Percentiles rank a stretch among this genome's conserved stretches.
phyloP scores from a whole-genome alignment of 1,284 basidiomycete genomes.

The Malassezia pachydermatis region DNA sequence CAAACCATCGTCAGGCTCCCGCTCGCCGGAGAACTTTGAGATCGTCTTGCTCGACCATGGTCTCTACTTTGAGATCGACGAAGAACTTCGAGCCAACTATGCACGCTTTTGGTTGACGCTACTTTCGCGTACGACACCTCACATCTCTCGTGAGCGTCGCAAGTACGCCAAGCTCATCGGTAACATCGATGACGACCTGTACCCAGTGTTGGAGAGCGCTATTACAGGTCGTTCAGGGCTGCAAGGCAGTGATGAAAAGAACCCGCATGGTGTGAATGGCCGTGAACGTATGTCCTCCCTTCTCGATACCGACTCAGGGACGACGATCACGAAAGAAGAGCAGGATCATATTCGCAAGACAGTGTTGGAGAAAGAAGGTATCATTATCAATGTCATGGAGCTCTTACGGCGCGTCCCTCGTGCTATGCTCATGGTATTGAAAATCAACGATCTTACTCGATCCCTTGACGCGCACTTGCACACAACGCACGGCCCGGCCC shows the following conservation, averaged over 20 bases:
- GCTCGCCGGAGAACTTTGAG: slow-evolving; percentile 44
- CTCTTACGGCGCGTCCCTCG: slow-evolving; percentile 41
- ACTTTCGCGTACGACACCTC: slow-evolving; percentile 33
- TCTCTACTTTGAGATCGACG: slow-evolving; percentile 46
- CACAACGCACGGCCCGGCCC: slow-evolving; percentile 52
- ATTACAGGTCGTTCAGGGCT: slow-evolving; percentile 44
- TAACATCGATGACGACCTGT: slow-evolving; percentile 45
- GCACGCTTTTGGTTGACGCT: slow-evolving; percentile 46
- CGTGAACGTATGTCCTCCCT: slow-evolving; percentile 29
- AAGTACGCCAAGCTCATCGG: slow-evolving; percentile 42
- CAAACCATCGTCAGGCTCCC: slow-evolving; percentile 22
- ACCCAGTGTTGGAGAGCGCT: slow-evolving; percentile 45
- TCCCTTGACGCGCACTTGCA: slow-evolving; percentile 55
- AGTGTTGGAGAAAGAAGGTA: slow-evolving; percentile 45
- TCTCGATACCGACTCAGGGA: slow-evolving; percentile 34
- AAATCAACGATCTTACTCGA: slow-evolving; percentile 46
- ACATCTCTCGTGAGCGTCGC: slow-evolving; percentile 33
- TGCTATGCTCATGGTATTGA: slow-evolving; percentile 47
- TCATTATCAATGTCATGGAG: slow-evolving; percentile 38
- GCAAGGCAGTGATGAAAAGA: slow-evolving; percentile 42
- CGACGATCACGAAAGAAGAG: slow-evolving; percentile 34
- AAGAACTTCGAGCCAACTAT: slow-evolving; percentile 41
- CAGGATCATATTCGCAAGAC: slow-evolving; percentile 48
- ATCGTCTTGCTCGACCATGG: slow-evolving; percentile 46
- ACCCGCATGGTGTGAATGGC: slow-evolving; percentile 39